Conservation (phyloP, 106 monocot genomes). For the Dendrobium chrysotoxum region DNA sequence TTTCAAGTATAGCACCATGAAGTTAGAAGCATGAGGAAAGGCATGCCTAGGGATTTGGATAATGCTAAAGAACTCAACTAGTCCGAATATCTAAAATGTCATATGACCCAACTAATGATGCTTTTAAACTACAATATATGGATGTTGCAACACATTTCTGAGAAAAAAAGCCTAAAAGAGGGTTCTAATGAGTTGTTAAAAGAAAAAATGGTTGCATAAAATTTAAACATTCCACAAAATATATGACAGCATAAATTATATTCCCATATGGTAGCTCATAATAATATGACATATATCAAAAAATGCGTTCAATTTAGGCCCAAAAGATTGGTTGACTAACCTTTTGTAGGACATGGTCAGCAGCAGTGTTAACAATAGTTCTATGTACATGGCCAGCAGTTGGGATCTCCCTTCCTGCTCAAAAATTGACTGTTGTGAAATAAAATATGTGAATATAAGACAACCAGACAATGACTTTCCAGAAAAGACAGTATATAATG, state of each 20-base stretch:
- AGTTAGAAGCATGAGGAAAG: background rate
- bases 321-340: conserved; percentile 19
- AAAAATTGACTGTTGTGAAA: conserved; percentile 9
- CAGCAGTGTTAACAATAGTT: conserved; percentile 55
- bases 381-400: conserved; percentile 38
- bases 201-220: background rate
- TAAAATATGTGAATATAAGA: background rate
- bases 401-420: conserved; percentile 63
- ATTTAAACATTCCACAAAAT: background rate
- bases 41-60: background rate
- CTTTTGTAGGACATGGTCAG: conserved; percentile 71
- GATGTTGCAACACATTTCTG: background rate
- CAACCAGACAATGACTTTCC: background rate
- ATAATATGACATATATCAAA: background rate
- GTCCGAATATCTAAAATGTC: background rate
- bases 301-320: background rate
- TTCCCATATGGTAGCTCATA: background rate
- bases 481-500: background rate
- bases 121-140: background rate
- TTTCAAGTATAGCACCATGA: background rate
- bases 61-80: background rate
- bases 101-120: background rate
- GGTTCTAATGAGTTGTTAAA: background rate
- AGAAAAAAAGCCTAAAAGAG: background rate
- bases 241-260: background rate